These are phyloP conservation scores for Volvox carteri DNA, from an alignment of 163 green algal species.

Conservation along the genomic window DNA sequence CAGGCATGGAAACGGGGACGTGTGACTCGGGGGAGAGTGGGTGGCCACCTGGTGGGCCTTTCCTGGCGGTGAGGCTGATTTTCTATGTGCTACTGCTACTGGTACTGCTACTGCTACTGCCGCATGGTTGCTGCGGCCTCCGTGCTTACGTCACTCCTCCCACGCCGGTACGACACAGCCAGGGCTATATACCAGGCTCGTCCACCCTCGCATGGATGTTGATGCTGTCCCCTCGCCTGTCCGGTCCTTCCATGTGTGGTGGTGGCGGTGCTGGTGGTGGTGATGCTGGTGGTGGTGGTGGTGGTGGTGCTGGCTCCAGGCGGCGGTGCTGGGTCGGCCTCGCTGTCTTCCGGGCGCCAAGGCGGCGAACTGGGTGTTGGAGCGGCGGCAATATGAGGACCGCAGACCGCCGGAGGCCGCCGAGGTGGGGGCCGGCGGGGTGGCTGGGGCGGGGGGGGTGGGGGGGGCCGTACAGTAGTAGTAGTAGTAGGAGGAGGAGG, in stretches of 20 bases:
- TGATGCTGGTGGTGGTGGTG: not conserved
- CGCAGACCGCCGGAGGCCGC: conserved; percentile 6
- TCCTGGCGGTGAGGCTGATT: too few relatives aligned
- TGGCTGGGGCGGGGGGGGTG: too few relatives aligned
- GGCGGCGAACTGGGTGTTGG: conserved; percentile 32
- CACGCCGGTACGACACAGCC: not conserved
- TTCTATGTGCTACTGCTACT: not conserved
- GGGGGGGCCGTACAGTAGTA: not conserved
- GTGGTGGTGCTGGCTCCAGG: not conserved
- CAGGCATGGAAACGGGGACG: not conserved
- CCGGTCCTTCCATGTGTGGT: too few relatives aligned
- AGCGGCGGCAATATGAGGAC: conserved; percentile 35
- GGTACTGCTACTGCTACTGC: not conserved
- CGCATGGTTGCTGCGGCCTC: too few relatives aligned
- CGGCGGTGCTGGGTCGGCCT: conserved; percentile 36
- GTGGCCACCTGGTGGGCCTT: too few relatives aligned
- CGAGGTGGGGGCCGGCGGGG: not conserved
- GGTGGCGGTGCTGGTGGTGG: not conserved
- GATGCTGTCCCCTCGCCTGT: not conserved
- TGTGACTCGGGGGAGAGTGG: not conserved
- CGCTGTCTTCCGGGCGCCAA: conserved; percentile 13
- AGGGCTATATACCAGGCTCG: not conserved
- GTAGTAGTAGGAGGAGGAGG: not conserved
- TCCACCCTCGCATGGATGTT: not conserved
- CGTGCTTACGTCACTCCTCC: not conserved